These are phyloP conservation scores for Brachypodium distachyon DNA, from an alignment of 202 grass and related monocot genomes.

Conservation along the genomic window DNA sequence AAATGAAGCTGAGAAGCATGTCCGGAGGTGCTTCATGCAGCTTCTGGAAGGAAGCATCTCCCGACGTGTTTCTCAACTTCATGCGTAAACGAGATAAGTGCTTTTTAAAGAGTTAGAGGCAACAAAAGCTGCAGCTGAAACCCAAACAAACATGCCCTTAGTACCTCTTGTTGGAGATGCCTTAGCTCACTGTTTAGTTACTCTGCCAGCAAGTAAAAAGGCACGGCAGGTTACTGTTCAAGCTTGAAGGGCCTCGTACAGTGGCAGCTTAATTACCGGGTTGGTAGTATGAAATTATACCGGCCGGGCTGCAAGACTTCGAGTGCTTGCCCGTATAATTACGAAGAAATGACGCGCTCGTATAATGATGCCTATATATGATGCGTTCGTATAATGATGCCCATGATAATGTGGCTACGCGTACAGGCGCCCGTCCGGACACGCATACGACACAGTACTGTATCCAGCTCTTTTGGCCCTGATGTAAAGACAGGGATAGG, in stretches of 20 bases:
- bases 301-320: background rate
- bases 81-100: too few species aligned
- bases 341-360: slow-evolving; percentile 1
- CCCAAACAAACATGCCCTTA: too few species aligned
- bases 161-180: too few species aligned
- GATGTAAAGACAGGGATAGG: background rate
- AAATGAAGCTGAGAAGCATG: too few species aligned
- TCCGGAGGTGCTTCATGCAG: too few species aligned
- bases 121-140: too few species aligned
- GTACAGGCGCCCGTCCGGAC: too few species aligned
- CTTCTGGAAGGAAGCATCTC: too few species aligned
- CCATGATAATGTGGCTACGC: background rate
- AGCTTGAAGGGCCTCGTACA: too few species aligned
- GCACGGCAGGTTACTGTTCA: background rate
- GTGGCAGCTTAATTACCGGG: background rate
- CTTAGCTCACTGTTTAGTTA: too few species aligned
- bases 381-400: background rate
- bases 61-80: too few species aligned
- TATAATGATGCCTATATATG: background rate
- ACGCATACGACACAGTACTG: background rate
- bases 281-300: background rate
- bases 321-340: background rate
- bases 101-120: too few species aligned
- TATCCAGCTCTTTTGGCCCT: background rate
- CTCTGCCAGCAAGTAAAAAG: background rate